Evolutionary conservation across 1,284 basidiomycete genomes (phyloP).

Genomic region (Moesziomyces parantarcticus): DNA sequence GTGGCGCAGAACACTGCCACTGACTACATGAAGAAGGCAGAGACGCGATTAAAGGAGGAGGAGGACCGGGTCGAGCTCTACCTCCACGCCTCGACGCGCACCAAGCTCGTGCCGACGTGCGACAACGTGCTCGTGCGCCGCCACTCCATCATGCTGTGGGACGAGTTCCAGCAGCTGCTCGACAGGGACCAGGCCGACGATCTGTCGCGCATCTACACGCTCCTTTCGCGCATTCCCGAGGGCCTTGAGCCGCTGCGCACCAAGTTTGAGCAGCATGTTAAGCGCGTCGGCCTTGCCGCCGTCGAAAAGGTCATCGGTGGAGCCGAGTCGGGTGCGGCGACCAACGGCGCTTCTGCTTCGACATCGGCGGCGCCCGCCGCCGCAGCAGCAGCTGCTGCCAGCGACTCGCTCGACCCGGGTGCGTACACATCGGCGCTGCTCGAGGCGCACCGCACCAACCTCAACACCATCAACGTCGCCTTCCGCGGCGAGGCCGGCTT

Average conservation of each 20-base stretch:
- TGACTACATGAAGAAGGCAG: constrained; percentile 97
- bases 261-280: constrained; percentile 94
- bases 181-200: constrained; percentile 95
- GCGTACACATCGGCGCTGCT: constrained; percentile 93
- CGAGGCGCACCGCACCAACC: constrained; percentile 90
- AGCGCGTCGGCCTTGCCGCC: constrained; percentile 84
- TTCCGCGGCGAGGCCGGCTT: constrained; percentile 96
- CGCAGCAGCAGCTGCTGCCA: constrained; percentile 68
- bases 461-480: constrained; percentile 86
- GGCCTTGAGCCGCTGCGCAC: constrained; percentile 91
- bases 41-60: constrained; percentile 90
- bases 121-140: constrained; percentile 91
- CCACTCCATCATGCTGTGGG: constrained; percentile 88
- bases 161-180: constrained; percentile 90
- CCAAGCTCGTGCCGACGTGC: constrained; percentile 82
- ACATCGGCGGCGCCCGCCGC: constrained; percentile 22
- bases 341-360: constrained; percentile 70
- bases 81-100: constrained; percentile 75
- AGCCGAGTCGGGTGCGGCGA: constrained; percentile 65
- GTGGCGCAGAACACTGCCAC: constrained; percentile 89
- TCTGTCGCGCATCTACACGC: constrained; percentile 83
- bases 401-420: constrained; percentile 76
- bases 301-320: constrained; percentile 79
- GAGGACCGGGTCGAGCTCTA: constrained; percentile 95
- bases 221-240: constrained; percentile 87